Evolutionary conservation across 768 basidiomycete genomes (phyloP), one percentile per base, ranked within the genome.

Genomic region (Royoungia palumana): DNA sequence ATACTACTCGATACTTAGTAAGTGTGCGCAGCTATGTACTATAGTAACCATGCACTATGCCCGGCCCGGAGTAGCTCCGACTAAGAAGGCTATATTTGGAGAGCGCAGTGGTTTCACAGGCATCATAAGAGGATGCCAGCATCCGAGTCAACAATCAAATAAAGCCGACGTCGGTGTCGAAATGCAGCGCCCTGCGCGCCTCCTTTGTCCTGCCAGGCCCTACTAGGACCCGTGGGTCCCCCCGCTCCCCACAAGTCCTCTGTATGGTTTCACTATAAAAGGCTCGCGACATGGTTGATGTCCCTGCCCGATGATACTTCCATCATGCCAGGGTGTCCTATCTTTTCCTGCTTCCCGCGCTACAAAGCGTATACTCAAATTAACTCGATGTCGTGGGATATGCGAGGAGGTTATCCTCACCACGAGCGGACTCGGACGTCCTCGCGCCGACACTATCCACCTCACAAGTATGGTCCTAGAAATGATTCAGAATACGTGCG

Each of bases 331-430:
- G 54, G 66, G 51, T 67, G 66, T 50, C 63, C 67, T 17, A 14
- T 59, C 37, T 47, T 69, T 25, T 57, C 64, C 3, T 63, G 49
- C 44, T 69, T 67, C 39, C 67, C 66, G 11, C 68, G 63, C 55
- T 65, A 68, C 5, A 69, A 58, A 37, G 51, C 66, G 37, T 69
- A 69, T 21, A 69, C 61, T 6, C 61, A 69, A 35, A 49, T 67
- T n/a, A 66, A 67, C 24, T 20, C 63, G 19, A 53, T 43, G 56
- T 58, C 44, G 65, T 69, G 63, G 66, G 67, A 67, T 25, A 4
- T 52, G 42, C 55, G 57, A 5, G 65, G 56, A 2, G 53, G 56
- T 19, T 9, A 51, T 28, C 34, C 45, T 28, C 35, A 42, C 11
- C 54, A 56, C 46, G 54, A 60, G 34, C 50, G 34, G 10, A 47